These are phyloP conservation scores for Sabuloglossum arenarium DNA, from an alignment of 495 filamentous ascomycete species.

Conservation along the genomic window DNA sequence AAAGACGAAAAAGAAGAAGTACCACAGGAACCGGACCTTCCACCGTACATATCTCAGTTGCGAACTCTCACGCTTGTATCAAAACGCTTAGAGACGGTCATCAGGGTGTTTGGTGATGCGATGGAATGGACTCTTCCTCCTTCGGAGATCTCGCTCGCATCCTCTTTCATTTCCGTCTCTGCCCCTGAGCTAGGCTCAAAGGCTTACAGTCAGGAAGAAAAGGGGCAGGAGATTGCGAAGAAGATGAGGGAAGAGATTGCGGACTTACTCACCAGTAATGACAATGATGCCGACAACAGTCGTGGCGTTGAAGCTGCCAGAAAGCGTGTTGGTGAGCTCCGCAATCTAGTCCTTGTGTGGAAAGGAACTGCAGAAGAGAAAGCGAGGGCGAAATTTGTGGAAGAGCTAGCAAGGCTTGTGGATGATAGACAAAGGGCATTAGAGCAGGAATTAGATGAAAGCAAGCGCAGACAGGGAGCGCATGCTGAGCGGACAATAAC, in stretches of 20 bases:
- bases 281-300: conserved; percentile 22
- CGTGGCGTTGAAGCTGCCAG: conserved; percentile 46
- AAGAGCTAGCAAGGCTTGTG: conserved; percentile 42
- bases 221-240: conserved; percentile 52
- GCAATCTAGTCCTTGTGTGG: conserved; percentile 59
- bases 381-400: conserved; percentile 61
- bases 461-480: background rate
- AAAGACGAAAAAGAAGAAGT: background rate
- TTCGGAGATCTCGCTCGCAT: conserved; percentile 34
- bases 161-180: conserved; percentile 64
- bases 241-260: conserved; percentile 50
- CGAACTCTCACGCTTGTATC: conserved; percentile 71
- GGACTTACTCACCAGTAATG: conserved; percentile 32
- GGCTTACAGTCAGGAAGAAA: conserved; percentile 45
- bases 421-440: conserved; percentile 26
- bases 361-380: conserved; percentile 86
- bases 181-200: conserved; percentile 46
- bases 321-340: conserved; percentile 47
- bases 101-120: conserved; percentile 75
- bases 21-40: conserved; percentile 7
- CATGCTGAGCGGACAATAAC: background rate
- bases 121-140: conserved; percentile 86
- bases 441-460: conserved; percentile 10
- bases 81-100: conserved; percentile 59
- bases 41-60: conserved; percentile 52